These are phyloP conservation scores for Dictyostelium purpureum DNA, from an alignment of 78 protist species.

Conservation along the genomic window DNA sequence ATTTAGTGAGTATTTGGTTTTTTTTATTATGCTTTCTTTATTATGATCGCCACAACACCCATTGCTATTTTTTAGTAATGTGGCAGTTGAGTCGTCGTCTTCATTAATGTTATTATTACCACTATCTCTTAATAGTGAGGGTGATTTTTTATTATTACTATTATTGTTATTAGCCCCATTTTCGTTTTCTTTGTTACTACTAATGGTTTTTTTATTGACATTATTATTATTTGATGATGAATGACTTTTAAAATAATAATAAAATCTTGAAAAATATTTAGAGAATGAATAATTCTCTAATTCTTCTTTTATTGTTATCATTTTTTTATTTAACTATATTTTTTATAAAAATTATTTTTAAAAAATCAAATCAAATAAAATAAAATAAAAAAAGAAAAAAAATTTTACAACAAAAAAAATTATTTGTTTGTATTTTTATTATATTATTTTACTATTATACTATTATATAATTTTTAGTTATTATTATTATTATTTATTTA, in stretches of 20 bases:
- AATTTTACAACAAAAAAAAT: no score
- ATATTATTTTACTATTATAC: no score
- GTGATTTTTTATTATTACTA: not conserved
- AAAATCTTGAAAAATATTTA: not conserved
- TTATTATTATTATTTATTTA: no score
- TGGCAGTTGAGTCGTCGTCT: not conserved
- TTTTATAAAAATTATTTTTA: no score
- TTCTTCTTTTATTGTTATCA: not conserved
- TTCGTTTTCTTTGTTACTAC: not conserved
- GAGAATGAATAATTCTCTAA: conserved; percentile 4
- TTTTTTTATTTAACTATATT: not conserved
- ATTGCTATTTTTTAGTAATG: not conserved
- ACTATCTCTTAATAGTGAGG: no score
- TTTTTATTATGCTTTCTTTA: not conserved
- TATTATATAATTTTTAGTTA: no score
- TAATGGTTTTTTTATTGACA: not conserved
- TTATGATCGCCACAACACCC: not conserved
- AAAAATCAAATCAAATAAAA: not conserved
- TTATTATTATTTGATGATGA: not conserved
- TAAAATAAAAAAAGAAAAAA: no score
- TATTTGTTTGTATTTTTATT: no score
- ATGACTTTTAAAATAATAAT: not conserved
- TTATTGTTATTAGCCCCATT: not conserved
- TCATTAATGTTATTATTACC: not conserved
- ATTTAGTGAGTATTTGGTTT: not conserved